Evolutionary conservation across 2,329 filamentous ascomycete genomes (phyloP).

Genomic region (Onygena corvina): DNA sequence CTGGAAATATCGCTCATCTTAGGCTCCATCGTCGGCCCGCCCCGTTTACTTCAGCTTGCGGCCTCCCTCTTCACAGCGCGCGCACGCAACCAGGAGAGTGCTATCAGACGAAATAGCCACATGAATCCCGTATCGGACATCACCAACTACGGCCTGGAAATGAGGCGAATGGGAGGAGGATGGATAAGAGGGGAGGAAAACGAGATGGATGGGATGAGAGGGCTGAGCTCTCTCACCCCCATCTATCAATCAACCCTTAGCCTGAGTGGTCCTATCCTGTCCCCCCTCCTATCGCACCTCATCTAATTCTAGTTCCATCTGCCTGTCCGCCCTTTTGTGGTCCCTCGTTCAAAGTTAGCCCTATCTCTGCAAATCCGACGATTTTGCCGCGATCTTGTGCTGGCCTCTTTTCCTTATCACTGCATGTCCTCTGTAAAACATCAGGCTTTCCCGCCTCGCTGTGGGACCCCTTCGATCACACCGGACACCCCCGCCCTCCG

Average conservation of each 20-base stretch:
- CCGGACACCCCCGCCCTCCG: neutral
- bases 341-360: neutral
- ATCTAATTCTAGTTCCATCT: neutral
- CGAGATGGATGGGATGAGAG: slow-evolving; percentile 5
- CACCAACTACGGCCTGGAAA: neutral
- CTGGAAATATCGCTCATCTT: slow-evolving; percentile 1
- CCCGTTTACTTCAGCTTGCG: neutral
- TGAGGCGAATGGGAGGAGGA: neutral
- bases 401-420: neutral
- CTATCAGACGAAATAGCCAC: no score
- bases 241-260: neutral
- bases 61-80: neutral
- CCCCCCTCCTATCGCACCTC: no score
- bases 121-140: neutral
- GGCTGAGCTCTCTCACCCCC: neutral
- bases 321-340: neutral
- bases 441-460: neutral
- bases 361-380: neutral
- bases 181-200: no score
- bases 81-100: neutral
- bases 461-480: neutral
- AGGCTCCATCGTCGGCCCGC: slow-evolving; percentile 3
- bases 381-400: neutral
- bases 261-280: no score
- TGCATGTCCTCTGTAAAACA: slow-evolving; percentile 5